Conservation (phyloP, 345 rosid species). For the Salix brachista region DNA sequence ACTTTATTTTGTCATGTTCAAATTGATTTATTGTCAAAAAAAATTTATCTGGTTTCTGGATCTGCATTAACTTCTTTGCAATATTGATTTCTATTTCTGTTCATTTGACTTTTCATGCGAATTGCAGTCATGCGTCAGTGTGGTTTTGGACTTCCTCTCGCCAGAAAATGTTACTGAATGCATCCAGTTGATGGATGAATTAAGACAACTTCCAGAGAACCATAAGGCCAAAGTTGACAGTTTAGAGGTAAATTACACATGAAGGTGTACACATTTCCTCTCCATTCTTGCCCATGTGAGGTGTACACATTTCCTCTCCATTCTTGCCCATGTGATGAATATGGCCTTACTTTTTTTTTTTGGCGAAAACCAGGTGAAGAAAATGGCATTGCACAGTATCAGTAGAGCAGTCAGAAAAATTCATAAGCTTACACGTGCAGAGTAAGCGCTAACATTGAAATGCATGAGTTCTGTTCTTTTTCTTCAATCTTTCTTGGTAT, state of each 20-base stretch:
- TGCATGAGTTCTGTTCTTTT: neutral
- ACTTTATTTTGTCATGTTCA: too few relatives aligned
- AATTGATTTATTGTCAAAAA: neutral
- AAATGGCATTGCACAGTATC: constrained; percentile 67
- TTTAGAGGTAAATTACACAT: constrained; percentile 49
- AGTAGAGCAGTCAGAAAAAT: constrained; percentile 64
- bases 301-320: neutral
- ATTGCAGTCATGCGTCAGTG: constrained; percentile 82
- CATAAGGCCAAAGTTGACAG: constrained; percentile 58
- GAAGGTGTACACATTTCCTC: neutral
- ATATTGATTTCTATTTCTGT: constrained; percentile 1
- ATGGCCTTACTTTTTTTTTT: neutral
- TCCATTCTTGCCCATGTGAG: constrained; percentile 1
- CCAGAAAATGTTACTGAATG: constrained; percentile 69
- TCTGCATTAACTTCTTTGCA: neutral
- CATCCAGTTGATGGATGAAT: constrained; percentile 58
- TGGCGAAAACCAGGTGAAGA: constrained; percentile 58
- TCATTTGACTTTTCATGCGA: constrained; percentile 8
- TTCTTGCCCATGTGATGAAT: neutral
- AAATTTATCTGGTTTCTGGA: neutral
- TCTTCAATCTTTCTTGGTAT: neutral
- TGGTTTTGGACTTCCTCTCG: constrained; percentile 77
- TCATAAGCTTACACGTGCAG: constrained; percentile 59
- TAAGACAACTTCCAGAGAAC: constrained; percentile 61
- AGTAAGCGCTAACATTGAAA: constrained; percentile 25